phyloP scores from a whole-genome alignment of 2,329 filamentous ascomycete genomes.

The Bretziella fagacearum region DNA sequence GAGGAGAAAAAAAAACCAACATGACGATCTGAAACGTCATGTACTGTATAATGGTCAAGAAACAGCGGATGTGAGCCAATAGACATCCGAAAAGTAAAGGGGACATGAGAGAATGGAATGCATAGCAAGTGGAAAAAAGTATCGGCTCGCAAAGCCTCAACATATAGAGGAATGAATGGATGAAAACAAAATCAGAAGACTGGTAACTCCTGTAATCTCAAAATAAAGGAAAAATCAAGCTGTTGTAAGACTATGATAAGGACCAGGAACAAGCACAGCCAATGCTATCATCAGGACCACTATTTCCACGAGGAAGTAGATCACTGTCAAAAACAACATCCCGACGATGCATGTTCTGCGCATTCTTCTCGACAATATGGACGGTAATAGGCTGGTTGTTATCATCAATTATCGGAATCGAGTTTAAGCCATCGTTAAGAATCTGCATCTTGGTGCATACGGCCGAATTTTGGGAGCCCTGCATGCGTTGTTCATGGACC shows the following conservation, averaged over 20 bases:
- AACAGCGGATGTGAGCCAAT: no score
- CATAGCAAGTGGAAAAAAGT: no score
- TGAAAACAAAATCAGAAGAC: slow-evolving; percentile 8
- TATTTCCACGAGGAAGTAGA: neutral
- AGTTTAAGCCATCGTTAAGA: slow-evolving; percentile 22
- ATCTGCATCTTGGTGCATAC: slow-evolving; percentile 33
- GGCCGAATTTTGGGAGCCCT: slow-evolving; percentile 19
- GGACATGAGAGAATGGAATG: no score
- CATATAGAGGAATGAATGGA: neutral
- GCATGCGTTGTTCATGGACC: slow-evolving; percentile 35
- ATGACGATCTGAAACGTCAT: no score
- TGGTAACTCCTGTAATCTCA: slow-evolving; percentile 13
- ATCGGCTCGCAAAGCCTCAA: neutral
- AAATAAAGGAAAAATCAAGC: slow-evolving; percentile 3
- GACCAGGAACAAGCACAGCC: slow-evolving; percentile 12
- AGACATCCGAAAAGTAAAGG: no score
- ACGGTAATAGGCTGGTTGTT: slow-evolving; percentile 28
- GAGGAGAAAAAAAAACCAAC: no score
- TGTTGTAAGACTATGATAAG: slow-evolving; percentile 7
- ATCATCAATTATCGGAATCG: slow-evolving; percentile 22
- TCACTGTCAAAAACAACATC: slow-evolving; percentile 3
- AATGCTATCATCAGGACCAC: neutral
- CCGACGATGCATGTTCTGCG: neutral
- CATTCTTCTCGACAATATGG: slow-evolving; percentile 26
- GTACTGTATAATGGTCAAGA: no score